Evolutionary conservation across 768 basidiomycete genomes (phyloP).

Genomic region (Hortiboletus flavorubellus): DNA sequence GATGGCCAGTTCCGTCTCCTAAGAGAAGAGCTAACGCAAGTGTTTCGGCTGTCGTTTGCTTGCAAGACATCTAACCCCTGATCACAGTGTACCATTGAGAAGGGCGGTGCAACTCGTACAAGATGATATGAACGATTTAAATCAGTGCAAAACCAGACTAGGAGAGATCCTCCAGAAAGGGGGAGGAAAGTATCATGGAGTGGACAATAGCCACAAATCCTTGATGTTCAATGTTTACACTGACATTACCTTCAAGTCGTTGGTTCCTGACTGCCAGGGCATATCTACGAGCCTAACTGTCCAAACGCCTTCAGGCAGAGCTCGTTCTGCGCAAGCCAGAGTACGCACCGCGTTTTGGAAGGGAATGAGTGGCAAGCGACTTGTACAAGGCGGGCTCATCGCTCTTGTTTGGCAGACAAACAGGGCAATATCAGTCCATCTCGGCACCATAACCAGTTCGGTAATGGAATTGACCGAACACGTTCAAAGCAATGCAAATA

Average conservation of each 20-base stretch:
- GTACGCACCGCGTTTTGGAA: constrained; percentile 60
- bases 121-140: constrained; percentile 37
- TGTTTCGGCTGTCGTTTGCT: neutral
- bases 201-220: constrained; percentile 39
- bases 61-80: neutral
- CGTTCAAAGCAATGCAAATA: constrained; percentile 31
- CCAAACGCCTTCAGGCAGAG: constrained; percentile 54
- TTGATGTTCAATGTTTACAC: constrained; percentile 65
- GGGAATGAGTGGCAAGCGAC: constrained; percentile 51
- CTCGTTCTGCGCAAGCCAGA: constrained; percentile 38
- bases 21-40: constrained; percentile 68
- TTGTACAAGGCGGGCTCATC: constrained; percentile 61
- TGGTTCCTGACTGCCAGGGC: constrained; percentile 50
- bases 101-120: constrained; percentile 47
- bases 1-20: constrained; percentile 76
- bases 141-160: constrained; percentile 36
- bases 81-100: constrained; percentile 49
- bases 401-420: constrained; percentile 50
- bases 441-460: constrained; percentile 50
- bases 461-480: constrained; percentile 44
- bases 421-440: constrained; percentile 40
- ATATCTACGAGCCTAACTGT: constrained; percentile 46
- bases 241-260: constrained; percentile 43
- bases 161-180: constrained; percentile 43
- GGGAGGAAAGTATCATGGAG: constrained; percentile 59